A percentile compares a stretch with the other conserved stretches of the same genome.
These are phyloP conservation scores for Claviceps arundinis DNA, from an alignment of 2,329 filamentous ascomycete genomes.

Conservation along the genomic window DNA sequence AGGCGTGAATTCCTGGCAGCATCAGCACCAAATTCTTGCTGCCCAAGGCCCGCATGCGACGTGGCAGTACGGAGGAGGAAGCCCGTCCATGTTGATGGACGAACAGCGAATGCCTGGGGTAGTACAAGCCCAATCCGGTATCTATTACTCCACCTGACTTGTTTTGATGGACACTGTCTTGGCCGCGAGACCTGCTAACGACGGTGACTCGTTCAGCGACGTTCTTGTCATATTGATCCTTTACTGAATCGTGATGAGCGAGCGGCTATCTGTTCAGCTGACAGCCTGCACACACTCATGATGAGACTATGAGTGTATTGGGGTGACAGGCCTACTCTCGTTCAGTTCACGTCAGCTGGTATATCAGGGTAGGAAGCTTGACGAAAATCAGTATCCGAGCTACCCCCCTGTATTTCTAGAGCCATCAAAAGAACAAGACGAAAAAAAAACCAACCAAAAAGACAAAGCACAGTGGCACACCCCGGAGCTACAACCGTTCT, in stretches of 20 bases:
- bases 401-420: too few relatives aligned
- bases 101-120: conserved; percentile 7
- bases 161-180: conserved; percentile 4
- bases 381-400: too few relatives aligned
- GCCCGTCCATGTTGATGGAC: conserved; percentile 7
- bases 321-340: background rate
- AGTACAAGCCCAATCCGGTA: conserved; percentile 8
- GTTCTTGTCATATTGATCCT: background rate
- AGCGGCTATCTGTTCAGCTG: background rate
- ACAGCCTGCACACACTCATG: background rate
- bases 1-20: conserved; percentile 31
- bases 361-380: background rate
- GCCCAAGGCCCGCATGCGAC: conserved; percentile 10
- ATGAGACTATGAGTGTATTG: background rate
- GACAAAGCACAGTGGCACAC: background rate
- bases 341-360: background rate
- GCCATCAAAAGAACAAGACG: background rate
- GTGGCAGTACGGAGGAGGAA: conserved; percentile 23
- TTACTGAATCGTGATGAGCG: background rate
- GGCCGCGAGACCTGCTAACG: background rate
- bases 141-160: conserved; percentile 10
- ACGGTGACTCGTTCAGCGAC: background rate
- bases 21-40: conserved; percentile 23
- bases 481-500: too few relatives aligned
- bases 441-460: background rate